Percentiles rank a stretch among this genome's conserved stretches.
Conservation (phyloP, 2,329 filamentous ascomycete species). For the Neoascochyta sp. region DNA sequence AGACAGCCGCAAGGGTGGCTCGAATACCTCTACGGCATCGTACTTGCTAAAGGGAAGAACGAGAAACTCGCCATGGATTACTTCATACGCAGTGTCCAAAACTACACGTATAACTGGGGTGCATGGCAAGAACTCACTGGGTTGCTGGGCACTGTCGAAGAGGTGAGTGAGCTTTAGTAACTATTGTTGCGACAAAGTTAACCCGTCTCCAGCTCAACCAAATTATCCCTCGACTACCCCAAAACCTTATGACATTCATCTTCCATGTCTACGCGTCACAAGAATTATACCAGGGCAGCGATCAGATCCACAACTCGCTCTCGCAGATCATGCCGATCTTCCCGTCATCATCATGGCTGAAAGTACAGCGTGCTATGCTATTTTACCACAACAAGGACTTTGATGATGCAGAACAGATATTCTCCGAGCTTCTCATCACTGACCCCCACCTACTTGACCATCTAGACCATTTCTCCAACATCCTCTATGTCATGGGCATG, state of each 20-base stretch:
- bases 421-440: slow-evolving; percentile 65
- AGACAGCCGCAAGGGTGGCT: slow-evolving; percentile 82
- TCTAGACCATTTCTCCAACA: slow-evolving; percentile 94
- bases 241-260: slow-evolving; percentile 89
- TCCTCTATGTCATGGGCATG: slow-evolving; percentile 86
- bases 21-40: slow-evolving; percentile 87
- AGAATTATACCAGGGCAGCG: slow-evolving; percentile 83
- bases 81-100: slow-evolving; percentile 81
- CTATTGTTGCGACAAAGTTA: slow-evolving; percentile 40
- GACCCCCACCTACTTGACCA: slow-evolving; percentile 74
- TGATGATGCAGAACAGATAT: slow-evolving; percentile 60
- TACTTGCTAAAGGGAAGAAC: slow-evolving; percentile 86
- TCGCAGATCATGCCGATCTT: slow-evolving; percentile 80
- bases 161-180: slow-evolving; percentile 52
- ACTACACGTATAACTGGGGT: slow-evolving; percentile 95
- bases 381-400: slow-evolving; percentile 86
- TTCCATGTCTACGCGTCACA: slow-evolving; percentile 90
- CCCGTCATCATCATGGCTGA: slow-evolving; percentile 80
- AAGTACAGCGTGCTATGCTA: slow-evolving; percentile 83
- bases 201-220: too few relatives aligned
- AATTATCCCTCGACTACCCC: slow-evolving; percentile 69
- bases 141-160: slow-evolving; percentile 73
- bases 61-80: slow-evolving; percentile 79
- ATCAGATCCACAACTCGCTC: slow-evolving; percentile 69
- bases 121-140: slow-evolving; percentile 91